phyloP scores from a whole-genome alignment of 306 rosid genomes.

The Sphenostylis stenocarpa region DNA sequence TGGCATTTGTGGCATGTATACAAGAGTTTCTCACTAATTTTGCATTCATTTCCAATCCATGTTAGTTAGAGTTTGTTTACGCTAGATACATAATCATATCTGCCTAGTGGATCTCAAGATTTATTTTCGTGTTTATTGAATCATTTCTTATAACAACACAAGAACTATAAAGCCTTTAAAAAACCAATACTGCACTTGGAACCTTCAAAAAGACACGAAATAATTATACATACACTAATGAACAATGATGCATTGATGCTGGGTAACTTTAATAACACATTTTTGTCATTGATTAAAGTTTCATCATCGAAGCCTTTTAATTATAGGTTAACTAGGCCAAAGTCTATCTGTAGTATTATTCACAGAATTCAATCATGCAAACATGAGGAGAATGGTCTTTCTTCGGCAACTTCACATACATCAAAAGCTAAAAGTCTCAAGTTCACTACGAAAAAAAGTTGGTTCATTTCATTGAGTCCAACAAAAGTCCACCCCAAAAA shows the following conservation, averaged over 20 bases:
- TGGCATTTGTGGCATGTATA: neutral
- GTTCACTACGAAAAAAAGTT: conserved; percentile 22
- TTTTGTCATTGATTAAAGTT: neutral
- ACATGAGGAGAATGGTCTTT: conserved; percentile 45
- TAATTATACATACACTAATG: neutral
- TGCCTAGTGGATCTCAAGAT: neutral
- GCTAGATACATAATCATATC: neutral
- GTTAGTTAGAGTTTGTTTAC: neutral
- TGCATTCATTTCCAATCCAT: neutral
- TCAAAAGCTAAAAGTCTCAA: conserved; percentile 31
- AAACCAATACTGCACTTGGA: neutral
- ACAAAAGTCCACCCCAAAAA: conserved; percentile 17
- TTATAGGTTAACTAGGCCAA: neutral
- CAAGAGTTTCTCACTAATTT: neutral
- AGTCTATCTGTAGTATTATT: conserved; percentile 6
- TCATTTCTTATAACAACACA: neutral
- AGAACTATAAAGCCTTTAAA: neutral
- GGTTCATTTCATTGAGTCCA: conserved; percentile 22
- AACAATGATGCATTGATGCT: neutral
- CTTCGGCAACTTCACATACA: conserved; percentile 30
- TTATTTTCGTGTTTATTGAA: neutral
- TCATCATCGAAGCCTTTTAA: neutral
- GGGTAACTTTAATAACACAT: neutral
- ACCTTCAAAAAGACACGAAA: neutral
- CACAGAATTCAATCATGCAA: conserved; percentile 55